Evolutionary conservation across 2,329 filamentous ascomycete genomes (phyloP), one percentile per base, ranked within the genome.

Genomic region (Nectriaceae sp.): DNA sequence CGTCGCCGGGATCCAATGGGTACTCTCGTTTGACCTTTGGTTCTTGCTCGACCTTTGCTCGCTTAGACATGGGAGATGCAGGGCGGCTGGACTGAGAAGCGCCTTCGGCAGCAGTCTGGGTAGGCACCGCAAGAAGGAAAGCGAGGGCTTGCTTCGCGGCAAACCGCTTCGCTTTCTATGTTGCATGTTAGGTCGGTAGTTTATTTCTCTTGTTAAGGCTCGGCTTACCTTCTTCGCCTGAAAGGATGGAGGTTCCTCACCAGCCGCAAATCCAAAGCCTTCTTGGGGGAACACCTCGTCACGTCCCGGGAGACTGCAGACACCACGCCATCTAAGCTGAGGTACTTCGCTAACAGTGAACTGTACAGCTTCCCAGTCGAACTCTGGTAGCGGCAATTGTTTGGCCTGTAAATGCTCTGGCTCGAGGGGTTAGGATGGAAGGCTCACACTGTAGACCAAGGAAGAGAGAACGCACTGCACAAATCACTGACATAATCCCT

Each of bases 111-210:
- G n/a, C 18, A 5, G n/a, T 16, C 20, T 20, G 15, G 21, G 42
- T 8, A 36, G 19, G 20, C 22, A 39, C 11, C 31, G 37, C 50
- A 3, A 80, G 65, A 3, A 80, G 65, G 66, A 70, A 78, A 6
- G 70, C 62, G 19, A 75, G 55, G 20, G 77, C 77, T 11, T 69
- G 71, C 55, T 72, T 73, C 19, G 79, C 78, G 1, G 80, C 79
- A 53, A 75, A 80, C 51, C 75, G 69, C 61, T 78, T 82, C 20
- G 80, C 78, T 29, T 75, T 62, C 66, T 73, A 40, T 2, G 8
- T 6, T 13, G 4, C 8, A 4, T 11, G 35, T 47, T 21, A 47
- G 21, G 16, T 18, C 20, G 13, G 3, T 15, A 15, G 11, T 15
- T 20, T 5, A 20, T 18, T 15, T n/a, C 20, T 16, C 24, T 5